Percentiles rank a stretch among this genome's conserved stretches.
These are phyloP conservation scores for Dimocarpus longan DNA, from an alignment of 345 rosid genomes.

Conservation along the genomic window DNA sequence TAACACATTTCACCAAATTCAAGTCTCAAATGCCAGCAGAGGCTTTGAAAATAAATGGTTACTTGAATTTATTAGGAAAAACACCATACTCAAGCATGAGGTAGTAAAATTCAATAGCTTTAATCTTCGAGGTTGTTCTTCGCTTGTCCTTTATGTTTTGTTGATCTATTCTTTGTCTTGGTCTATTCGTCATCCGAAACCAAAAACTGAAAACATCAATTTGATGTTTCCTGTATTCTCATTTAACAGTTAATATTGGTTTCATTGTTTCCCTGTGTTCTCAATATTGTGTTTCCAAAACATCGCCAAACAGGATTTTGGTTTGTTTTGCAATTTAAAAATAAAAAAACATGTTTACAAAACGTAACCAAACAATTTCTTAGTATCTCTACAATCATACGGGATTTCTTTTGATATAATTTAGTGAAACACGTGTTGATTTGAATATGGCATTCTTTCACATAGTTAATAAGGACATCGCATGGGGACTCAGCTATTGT, in stretches of 20 bases:
- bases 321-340: no score
- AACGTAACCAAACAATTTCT: no score
- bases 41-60: conserved; percentile 51
- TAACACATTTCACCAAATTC: conserved; percentile 47
- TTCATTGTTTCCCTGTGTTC: no score
- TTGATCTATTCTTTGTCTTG: no score
- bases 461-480: background rate
- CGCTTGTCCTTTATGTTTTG: no score
- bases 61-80: conserved; percentile 53
- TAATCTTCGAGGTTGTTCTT: conserved; percentile 17
- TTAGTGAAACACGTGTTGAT: background rate
- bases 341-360: no score
- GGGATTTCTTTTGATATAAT: background rate
- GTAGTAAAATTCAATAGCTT: conserved; percentile 36
- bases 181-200: no score
- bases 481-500: background rate
- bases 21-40: conserved; percentile 50
- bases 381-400: background rate
- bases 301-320: no score
- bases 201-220: no score
- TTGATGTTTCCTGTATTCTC: no score
- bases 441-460: background rate
- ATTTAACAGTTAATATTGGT: no score
- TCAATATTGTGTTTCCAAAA: no score
- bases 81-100: conserved; percentile 36